Evolutionary conservation across 116 monocot genomes (phyloP).

Genomic region (Cymodocea nodosa): DNA sequence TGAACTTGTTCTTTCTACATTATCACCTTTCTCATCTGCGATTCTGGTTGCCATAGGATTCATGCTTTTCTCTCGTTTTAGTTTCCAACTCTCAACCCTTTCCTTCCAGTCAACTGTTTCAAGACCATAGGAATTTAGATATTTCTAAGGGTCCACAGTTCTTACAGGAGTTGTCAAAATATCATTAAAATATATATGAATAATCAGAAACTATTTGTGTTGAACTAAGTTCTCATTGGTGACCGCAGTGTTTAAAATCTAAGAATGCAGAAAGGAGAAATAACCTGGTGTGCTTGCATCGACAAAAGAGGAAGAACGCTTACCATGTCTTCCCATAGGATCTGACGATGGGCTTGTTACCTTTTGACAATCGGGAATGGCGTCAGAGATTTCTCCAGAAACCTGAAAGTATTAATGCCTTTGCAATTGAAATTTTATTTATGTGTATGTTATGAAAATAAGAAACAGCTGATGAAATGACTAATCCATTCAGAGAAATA

Average conservation of each 20-base stretch:
- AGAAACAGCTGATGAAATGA: no score
- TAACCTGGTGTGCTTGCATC: constrained; percentile 8
- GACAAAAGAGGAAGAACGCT: constrained; percentile 25
- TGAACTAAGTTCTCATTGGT: not conserved
- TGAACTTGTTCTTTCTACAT: constrained; percentile 40
- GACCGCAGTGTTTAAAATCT: not conserved
- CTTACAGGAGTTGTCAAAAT: constrained; percentile 59
- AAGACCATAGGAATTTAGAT: constrained; percentile 83
- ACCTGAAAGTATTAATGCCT: constrained; percentile 22
- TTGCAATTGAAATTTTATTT: not conserved
- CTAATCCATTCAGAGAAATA: no score
- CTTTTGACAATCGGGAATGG: constrained; percentile 60
- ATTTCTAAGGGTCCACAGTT: constrained; percentile 90
- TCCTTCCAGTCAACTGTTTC: constrained; percentile 92
- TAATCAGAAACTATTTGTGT: not conserved
- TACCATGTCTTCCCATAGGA: constrained; percentile 23
- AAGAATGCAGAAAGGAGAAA: no score
- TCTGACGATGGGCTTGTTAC: constrained; percentile 45
- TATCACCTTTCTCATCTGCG: constrained; percentile 58
- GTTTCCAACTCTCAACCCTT: constrained; percentile 91
- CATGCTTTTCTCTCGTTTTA: constrained; percentile 72
- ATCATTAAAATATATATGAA: no score
- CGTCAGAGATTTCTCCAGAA: constrained; percentile 79
- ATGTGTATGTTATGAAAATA: no score
- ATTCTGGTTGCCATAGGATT: constrained; percentile 60